Evolutionary conservation across 2,329 filamentous ascomycete genomes (phyloP).

Genomic region (Xylariaceae sp.): DNA sequence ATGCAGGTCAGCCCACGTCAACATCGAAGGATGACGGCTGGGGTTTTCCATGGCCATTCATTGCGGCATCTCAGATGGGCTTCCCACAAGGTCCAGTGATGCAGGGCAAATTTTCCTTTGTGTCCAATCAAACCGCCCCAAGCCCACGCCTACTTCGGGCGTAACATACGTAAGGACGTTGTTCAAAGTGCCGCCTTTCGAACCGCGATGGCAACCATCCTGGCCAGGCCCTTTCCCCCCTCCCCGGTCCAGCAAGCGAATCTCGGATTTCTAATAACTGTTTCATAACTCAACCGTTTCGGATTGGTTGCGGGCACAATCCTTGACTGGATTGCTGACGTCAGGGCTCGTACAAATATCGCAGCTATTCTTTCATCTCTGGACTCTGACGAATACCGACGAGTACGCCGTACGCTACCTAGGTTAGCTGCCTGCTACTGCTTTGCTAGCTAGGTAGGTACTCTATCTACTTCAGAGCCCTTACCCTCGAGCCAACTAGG

Average conservation of each 20-base stretch:
- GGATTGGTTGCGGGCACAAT: background rate
- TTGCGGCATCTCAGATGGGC: constrained; percentile 1
- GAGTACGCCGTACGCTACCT: background rate
- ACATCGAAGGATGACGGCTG: constrained; percentile 12
- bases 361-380: background rate
- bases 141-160: constrained; percentile 9
- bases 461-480: background rate
- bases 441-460: background rate
- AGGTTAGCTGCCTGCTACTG: background rate
- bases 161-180: constrained; percentile 5
- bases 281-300: background rate
- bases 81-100: constrained; percentile 6
- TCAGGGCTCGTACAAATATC: background rate
- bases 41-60: constrained; percentile 7
- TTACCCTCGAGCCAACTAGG: no score
- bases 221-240: background rate
- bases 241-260: background rate
- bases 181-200: background rate
- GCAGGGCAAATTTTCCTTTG: constrained; percentile 9
- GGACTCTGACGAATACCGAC: background rate
- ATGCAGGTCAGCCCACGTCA: constrained; percentile 18
- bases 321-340: background rate
- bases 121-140: constrained; percentile 10
- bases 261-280: background rate
- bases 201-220: constrained; percentile 5